Evolutionary conservation across 805 yeast species (phyloP), one percentile per base, ranked within the genome.

Genomic region (Wickerhamomyces alni): DNA sequence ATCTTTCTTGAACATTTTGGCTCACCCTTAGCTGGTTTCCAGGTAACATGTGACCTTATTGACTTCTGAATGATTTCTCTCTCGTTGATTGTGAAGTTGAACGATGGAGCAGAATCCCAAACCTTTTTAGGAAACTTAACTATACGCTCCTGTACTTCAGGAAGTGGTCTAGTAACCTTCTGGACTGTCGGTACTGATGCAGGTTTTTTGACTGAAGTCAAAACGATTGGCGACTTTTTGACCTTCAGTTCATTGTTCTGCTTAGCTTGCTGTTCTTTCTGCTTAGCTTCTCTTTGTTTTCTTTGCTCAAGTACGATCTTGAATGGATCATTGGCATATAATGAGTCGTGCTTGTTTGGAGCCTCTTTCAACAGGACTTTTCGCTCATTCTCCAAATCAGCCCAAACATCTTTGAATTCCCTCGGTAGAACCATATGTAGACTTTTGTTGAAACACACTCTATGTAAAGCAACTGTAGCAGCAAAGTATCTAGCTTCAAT

Each of bases 401-500:
- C 59, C 98, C 98, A 91, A 21, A 86, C 66, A 36, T 75, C 75
- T 46, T 87, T 78, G 57, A 87, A 95, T 25, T 82, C 78, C 4
- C 81, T 76, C 0, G 98, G 98, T 12, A 91, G 68, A 52, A 87
- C 82, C 89, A 89, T 80, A 44, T 85, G 85, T 61, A 91, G 58
- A 55, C 87, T 88, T 51, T 88, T 88, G 49, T 80, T 81, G 44
- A 79, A 85, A 28, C 89, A 80, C 16, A 91, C 70, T 27, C 95
- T 67, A 57, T 79, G 89, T 45, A 91, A 60, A 0, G 91, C 93
- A 48, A 82, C 86, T 0, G 97, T 88, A 0, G 99, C 97, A 0
- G 91, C 88, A 52, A 74, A 72, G 57, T 89, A 95, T 35, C 96
- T 72, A 1, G 98, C 96, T 51, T 89, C 97, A 25, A 87, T 67